These are phyloP conservation scores for Laburnicola sp. DNA, from an alignment of 2,329 filamentous ascomycete genomes.

Conservation along the genomic window DNA sequence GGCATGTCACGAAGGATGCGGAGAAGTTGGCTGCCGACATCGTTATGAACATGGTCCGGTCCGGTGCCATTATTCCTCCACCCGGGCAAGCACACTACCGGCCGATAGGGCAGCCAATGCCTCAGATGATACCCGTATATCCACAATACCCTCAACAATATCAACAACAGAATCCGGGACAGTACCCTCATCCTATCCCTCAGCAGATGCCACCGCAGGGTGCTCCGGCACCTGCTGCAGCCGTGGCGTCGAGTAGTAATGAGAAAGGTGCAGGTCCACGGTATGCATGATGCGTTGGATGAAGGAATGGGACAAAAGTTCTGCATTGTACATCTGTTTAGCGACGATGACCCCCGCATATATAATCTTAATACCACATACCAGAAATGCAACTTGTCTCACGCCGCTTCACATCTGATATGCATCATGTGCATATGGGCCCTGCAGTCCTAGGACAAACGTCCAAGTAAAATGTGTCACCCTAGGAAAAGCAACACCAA, in stretches of 20 bases:
- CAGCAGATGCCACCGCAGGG: constrained; percentile 1
- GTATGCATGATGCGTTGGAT: constrained; percentile 18
- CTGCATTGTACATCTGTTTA: not conserved
- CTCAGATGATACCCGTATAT: not conserved
- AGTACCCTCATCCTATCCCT: constrained; percentile 11
- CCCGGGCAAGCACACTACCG: constrained; percentile 21
- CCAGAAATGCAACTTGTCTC: not conserved
- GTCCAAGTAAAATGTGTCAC: too few species aligned
- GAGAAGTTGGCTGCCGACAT: constrained; percentile 40
- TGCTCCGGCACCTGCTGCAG: not conserved
- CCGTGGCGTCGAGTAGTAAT: constrained; percentile 16
- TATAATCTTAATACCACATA: constrained; percentile 7
- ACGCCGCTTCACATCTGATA: too few species aligned
- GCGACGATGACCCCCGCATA: constrained; percentile 7
- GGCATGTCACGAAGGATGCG: constrained; percentile 32
- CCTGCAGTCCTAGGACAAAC: too few species aligned
- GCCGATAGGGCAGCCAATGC: constrained; percentile 13
- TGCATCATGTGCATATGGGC: too few species aligned
- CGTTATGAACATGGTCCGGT: constrained; percentile 39
- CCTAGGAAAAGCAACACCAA: too few species aligned
- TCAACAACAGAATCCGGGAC: constrained; percentile 9
- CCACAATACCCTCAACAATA: constrained; percentile 18
- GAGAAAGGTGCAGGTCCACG: constrained; percentile 22
- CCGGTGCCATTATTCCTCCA: constrained; percentile 34
- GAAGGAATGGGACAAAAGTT: not conserved